phyloP scores from a whole-genome alignment of 2,329 filamentous ascomycete genomes.

The Fusarium redolens region DNA sequence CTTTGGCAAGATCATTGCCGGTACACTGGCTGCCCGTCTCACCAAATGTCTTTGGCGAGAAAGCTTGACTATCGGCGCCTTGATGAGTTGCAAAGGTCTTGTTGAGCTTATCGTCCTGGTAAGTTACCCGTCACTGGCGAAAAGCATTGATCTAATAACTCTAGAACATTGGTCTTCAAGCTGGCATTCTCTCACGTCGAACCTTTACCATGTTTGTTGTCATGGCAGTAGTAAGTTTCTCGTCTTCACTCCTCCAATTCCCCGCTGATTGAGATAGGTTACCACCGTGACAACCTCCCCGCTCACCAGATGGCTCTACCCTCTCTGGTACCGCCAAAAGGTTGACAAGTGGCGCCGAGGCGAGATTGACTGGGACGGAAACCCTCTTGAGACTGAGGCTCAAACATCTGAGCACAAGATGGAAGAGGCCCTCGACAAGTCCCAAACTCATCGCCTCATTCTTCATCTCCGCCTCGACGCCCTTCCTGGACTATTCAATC shows the following conservation, averaged over 20 bases:
- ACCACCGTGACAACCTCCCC: constrained; percentile 89
- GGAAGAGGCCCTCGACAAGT: constrained; percentile 44
- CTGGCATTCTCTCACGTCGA: constrained; percentile 79
- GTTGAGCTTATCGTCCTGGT: constrained; percentile 95
- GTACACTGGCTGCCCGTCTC: constrained; percentile 78
- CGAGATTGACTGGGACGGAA: constrained; percentile 85
- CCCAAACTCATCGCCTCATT: constrained; percentile 41
- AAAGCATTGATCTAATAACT: neutral
- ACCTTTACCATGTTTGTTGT: constrained; percentile 96
- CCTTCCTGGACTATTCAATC: constrained; percentile 45
- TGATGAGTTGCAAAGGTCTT: constrained; percentile 98
- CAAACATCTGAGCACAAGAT: constrained; percentile 42
- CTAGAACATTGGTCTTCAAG: constrained; percentile 80
- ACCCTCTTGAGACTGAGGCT: constrained; percentile 47
- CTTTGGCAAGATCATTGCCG: constrained; percentile 84
- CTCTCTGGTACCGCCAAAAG: constrained; percentile 68
- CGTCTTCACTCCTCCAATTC: accelerated
- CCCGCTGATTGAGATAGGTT: constrained; percentile 51
- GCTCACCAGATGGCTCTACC: constrained; percentile 78
- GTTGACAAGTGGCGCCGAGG: constrained; percentile 74
- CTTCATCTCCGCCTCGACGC: constrained; percentile 47
- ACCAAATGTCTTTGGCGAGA: constrained; percentile 86
- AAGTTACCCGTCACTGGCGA: constrained; percentile 46
- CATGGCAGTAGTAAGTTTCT: constrained; percentile 75
- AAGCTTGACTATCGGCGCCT: constrained; percentile 83